Base-by-base conservation (phyloP, 176 grass and related monocot species). In the Aegilops sharonensis region DNA sequence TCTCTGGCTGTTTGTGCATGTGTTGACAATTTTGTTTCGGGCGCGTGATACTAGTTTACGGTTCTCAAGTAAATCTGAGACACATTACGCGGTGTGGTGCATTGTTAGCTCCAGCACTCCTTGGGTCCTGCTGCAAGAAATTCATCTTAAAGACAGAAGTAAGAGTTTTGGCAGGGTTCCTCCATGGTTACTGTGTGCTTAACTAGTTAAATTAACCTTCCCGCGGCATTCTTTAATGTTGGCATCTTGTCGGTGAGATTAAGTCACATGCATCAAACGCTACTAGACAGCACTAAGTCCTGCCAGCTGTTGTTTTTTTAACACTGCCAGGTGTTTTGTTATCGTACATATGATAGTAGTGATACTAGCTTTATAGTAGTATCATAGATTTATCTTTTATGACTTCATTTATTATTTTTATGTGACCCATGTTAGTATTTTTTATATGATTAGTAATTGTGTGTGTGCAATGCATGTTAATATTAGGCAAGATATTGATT, bases 21-120 rank as follows among this genome's bases (percentile, higher is more conserved):
- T 45, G 79, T 81, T 50, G 63, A 81, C 79, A 50, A 34, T 48
- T 81, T 50, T 50, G 78, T 81, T 67, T 24, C 29, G 6, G 74
- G 6, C 9, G 15, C 23, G 37, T 27, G 36, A 47, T 29, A 57
- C 13, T 17, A 67, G 13, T 67, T 67, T 17, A 67, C 17, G 64
- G 12, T 11, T 67, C 29, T 64, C 12, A 64, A 64, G 39, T 48
- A 31, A 47, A 54, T 31, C 24, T 32, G 14, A 54, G 25, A 11
- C 18, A 15, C 47, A 50, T 68, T 77, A 77, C 48, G 29, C 75
- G 32, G 14, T 25, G 11, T 64, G 61, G n/a, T 65, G 25, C 3
- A 65, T 65, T 65, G 12, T 31, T 34, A 68, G 14, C 76, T 39
- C 76, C 32, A 61, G 31, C 52, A 27, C 57, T 12, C 11, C 35